phyloP scores from a whole-genome alignment of 805 yeast species.

The Monosporozyma solicola region DNA sequence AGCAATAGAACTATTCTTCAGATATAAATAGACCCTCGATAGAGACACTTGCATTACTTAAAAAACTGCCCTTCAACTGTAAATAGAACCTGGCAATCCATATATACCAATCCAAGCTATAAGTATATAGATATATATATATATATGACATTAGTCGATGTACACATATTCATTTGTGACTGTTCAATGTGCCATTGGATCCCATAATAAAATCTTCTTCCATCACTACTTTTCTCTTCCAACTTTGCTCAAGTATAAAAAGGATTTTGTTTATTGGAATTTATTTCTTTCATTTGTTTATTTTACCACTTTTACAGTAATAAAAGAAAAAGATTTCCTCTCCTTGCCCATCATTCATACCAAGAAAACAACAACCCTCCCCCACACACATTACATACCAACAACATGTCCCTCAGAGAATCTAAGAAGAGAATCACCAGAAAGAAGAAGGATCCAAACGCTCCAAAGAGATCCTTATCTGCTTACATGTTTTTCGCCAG shows the following conservation, averaged over 20 bases:
- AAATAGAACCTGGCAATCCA: neutral
- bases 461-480: constrained; percentile 96
- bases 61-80: neutral
- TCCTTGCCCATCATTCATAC: too few species aligned
- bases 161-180: too few species aligned
- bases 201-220: too few species aligned
- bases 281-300: neutral
- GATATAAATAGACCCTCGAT: neutral
- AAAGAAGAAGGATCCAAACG: constrained; percentile 79
- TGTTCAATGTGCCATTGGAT: too few species aligned
- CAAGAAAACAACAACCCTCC: neutral
- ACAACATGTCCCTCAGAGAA: constrained; percentile 34
- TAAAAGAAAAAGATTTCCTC: too few species aligned
- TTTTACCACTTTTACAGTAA: neutral
- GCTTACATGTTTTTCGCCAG: constrained; percentile 99
- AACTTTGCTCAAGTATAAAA: too few species aligned
- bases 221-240: too few species aligned
- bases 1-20: neutral
- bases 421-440: constrained; percentile 28
- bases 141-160: too few species aligned
- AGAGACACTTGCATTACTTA: too few species aligned
- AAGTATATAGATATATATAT: too few species aligned
- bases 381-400: neutral
- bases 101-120: neutral
- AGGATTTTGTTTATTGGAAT: too few species aligned